A percentile compares a stretch with the other conserved stretches of the same genome.
Evolutionary conservation across 2,329 filamentous ascomycete genomes (phyloP).

Genomic region (Lasiodiplodia sp.): DNA sequence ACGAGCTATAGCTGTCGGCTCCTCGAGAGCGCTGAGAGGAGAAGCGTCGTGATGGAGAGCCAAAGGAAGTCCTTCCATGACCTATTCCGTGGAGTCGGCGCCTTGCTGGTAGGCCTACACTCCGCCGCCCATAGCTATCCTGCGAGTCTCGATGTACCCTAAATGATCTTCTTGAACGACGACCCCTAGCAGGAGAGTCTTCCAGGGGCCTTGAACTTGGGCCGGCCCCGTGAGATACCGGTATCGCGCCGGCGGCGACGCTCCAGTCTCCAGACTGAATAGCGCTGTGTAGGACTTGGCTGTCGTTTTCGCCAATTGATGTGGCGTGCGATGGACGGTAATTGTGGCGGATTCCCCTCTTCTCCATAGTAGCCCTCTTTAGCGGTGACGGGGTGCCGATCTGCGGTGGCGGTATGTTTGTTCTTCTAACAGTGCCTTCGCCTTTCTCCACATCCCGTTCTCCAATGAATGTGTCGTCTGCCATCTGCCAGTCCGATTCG

Average conservation of each 20-base stretch:
- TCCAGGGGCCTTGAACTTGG: slow-evolving; percentile 44
- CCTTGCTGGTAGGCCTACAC: slow-evolving; percentile 41
- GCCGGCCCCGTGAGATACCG: slow-evolving; percentile 42
- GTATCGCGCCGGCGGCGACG: slow-evolving; percentile 36
- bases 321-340: slow-evolving; percentile 47
- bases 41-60: slow-evolving; percentile 22
- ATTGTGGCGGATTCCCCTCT: slow-evolving; percentile 26
- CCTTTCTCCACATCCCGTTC: slow-evolving; percentile 50
- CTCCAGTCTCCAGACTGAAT: slow-evolving; percentile 42
- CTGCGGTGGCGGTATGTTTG: slow-evolving; percentile 49
- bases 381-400: slow-evolving; percentile 22
- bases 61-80: slow-evolving; percentile 39
- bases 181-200: slow-evolving; percentile 36
- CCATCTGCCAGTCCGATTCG: slow-evolving; percentile 37
- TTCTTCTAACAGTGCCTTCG: slow-evolving; percentile 34
- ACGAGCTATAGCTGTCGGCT: slow-evolving; percentile 46
- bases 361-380: slow-evolving; percentile 15
- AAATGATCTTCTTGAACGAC: slow-evolving; percentile 25
- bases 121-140: slow-evolving; percentile 36
- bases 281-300: slow-evolving; percentile 39
- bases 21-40: slow-evolving; percentile 31
- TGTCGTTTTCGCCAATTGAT: slow-evolving; percentile 50
- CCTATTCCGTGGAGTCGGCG: slow-evolving; percentile 42
- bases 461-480: slow-evolving; percentile 31
- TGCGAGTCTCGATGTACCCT: slow-evolving; percentile 31